These are phyloP conservation scores for Trichoderma sp. DNA, from an alignment of 2,329 filamentous ascomycete species.

Conservation along the genomic window DNA sequence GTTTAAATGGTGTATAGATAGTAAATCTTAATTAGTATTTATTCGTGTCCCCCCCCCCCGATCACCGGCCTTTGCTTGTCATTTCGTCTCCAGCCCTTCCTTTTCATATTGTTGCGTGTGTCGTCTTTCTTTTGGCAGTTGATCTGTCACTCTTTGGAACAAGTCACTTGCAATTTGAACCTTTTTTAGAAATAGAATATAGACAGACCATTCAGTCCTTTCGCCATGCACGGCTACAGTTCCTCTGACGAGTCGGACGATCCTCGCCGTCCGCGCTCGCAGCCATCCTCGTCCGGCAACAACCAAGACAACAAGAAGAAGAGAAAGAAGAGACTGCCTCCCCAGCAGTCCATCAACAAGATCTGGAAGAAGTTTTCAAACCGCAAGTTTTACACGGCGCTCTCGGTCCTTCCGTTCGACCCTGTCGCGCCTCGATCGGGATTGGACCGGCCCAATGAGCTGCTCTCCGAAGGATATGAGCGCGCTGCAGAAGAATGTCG, in stretches of 20 bases:
- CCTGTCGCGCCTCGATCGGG: conserved; percentile 55
- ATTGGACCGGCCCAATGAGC: conserved; percentile 59
- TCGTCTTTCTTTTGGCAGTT: neutral
- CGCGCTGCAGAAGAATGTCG: conserved; percentile 65
- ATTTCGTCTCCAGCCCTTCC: neutral
- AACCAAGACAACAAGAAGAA: conserved; percentile 53
- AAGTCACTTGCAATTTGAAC: conserved; percentile 1
- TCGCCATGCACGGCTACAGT: conserved; percentile 49
- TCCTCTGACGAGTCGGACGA: conserved; percentile 55
- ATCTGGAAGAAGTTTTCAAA: conserved; percentile 65
- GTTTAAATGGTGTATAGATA: neutral
- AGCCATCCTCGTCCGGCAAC: conserved; percentile 38
- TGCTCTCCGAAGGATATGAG: conserved; percentile 62
- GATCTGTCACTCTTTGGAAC: neutral
- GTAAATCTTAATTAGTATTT: conserved; percentile 2
- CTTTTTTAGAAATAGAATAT: neutral
- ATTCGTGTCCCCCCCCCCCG: neutral
- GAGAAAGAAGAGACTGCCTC: conserved; percentile 59
- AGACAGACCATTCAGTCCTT: conserved; percentile 6
- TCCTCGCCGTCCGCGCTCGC: conserved; percentile 41
- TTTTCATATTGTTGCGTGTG: neutral
- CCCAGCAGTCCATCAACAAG: conserved; percentile 66
- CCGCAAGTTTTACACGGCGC: conserved; percentile 63
- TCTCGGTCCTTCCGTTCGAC: conserved; percentile 66
- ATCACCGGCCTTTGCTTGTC: neutral